These are phyloP conservation scores for Ceriops decandra DNA, from an alignment of 345 rosid genomes.

Conservation along the genomic window DNA sequence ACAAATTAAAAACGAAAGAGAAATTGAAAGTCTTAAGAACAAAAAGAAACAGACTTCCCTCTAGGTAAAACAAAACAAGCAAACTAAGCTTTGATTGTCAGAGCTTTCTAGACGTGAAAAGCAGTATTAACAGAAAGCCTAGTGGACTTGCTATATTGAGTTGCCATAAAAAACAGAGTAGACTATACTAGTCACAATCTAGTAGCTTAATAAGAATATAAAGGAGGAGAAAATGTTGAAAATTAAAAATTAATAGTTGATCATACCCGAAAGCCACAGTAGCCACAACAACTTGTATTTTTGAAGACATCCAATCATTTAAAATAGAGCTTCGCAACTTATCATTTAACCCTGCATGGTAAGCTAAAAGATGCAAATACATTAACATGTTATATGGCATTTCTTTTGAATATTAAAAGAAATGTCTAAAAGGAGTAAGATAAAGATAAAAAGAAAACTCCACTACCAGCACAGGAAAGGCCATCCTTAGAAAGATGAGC, in stretches of 20 bases:
- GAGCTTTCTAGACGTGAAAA: not conserved
- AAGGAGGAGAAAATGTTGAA: not conserved
- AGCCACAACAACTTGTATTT: slow-evolving; percentile 91
- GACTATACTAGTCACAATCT: not conserved
- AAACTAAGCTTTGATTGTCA: not conserved
- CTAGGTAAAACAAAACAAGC: not conserved
- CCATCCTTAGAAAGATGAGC: slow-evolving; percentile 64
- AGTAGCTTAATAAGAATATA: not conserved
- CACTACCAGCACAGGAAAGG: slow-evolving; percentile 81
- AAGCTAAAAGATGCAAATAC: slow-evolving; percentile 43
- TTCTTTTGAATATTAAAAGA: not conserved
- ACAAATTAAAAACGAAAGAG: slow-evolving; percentile 3
- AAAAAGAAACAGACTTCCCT: not conserved
- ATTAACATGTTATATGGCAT: too few relatives aligned
- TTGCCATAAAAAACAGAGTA: not conserved
- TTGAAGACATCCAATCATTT: slow-evolving; percentile 90
- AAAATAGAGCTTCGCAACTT: slow-evolving; percentile 73
- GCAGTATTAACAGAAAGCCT: not conserved
- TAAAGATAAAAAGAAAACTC: slow-evolving; percentile 1
- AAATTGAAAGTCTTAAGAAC: slow-evolving; percentile 6
- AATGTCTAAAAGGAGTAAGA: not conserved
- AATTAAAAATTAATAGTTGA: slow-evolving; percentile 15
- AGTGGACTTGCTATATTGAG: not conserved
- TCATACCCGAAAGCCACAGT: slow-evolving; percentile 97
- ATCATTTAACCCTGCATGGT: slow-evolving; percentile 87